Conservation (phyloP, 2,329 filamentous ascomycete genomes). For the Trichoderma breve region DNA sequence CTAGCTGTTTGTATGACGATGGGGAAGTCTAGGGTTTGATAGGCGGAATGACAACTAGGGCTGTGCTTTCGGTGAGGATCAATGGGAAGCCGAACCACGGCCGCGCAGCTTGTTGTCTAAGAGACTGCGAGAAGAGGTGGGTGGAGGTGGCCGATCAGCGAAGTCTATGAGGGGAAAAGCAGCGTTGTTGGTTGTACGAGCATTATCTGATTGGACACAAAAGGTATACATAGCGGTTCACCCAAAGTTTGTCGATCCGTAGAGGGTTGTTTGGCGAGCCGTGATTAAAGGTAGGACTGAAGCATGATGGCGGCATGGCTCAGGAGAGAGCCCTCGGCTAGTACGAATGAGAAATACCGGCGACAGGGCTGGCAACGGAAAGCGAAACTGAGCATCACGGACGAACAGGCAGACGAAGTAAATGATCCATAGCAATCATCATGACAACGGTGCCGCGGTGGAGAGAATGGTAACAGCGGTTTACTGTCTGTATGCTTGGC, state of each 20-base stretch:
- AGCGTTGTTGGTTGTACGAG: background rate
- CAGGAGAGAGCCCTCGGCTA: background rate
- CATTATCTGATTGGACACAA: constrained; percentile 9
- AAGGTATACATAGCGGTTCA: background rate
- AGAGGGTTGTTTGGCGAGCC: background rate
- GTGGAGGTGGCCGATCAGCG: background rate
- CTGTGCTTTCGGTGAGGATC: constrained; percentile 15
- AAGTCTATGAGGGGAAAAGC: background rate
- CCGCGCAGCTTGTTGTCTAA: background rate
- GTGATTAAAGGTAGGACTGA: background rate
- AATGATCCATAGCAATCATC: background rate
- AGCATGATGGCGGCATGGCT: background rate
- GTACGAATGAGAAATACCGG: background rate
- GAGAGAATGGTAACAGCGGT: background rate
- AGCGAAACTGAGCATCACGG: background rate
- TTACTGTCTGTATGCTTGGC: background rate
- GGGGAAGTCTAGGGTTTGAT: constrained; percentile 20
- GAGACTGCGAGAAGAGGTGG: background rate
- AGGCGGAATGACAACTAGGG: constrained; percentile 12
- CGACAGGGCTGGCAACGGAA: background rate
- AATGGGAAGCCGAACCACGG: background rate
- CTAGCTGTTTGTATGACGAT: background rate
- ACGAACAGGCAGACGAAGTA: background rate
- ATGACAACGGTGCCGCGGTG: background rate
- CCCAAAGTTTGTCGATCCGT: constrained; percentile 3